A percentile compares a stretch with the other conserved stretches of the same genome.
phyloP scores from a whole-genome alignment of 176 grass and related monocot species.

The Saccharum officinarum region DNA sequence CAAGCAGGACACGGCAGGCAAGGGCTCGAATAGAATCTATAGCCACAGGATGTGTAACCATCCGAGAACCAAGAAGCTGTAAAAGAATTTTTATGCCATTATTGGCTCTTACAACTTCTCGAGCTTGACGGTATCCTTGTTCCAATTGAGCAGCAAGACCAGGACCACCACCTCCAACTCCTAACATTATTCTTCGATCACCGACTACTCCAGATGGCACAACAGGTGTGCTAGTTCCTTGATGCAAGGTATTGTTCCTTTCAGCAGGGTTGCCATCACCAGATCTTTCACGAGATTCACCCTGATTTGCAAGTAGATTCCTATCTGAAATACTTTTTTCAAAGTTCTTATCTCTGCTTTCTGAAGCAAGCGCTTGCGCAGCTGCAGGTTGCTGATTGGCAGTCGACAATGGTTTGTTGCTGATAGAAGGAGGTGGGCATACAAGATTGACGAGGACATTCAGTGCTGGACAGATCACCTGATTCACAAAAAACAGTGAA shows the following conservation, averaged over 20 bases:
- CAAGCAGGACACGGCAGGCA: slow-evolving; percentile 93
- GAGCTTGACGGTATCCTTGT: slow-evolving; percentile 93
- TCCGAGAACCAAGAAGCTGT: slow-evolving; percentile 81
- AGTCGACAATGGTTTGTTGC: slow-evolving; percentile 69
- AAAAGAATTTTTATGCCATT: slow-evolving; percentile 98
- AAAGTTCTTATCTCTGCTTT: slow-evolving; percentile 61
- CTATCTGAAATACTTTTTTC: slow-evolving; percentile 56
- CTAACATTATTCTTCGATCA: slow-evolving; percentile 86
- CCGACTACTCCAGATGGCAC: slow-evolving; percentile 71
- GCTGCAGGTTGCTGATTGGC: slow-evolving; percentile 63
- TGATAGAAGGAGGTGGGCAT: slow-evolving; percentile 95
- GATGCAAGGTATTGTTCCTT: slow-evolving; percentile 37
- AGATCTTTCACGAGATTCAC: slow-evolving; percentile 52
- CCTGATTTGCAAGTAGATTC: slow-evolving; percentile 41
- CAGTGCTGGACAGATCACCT: slow-evolving; percentile 94
- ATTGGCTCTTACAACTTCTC: slow-evolving; percentile 92
- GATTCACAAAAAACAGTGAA: slow-evolving; percentile 23
- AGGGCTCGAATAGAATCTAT: slow-evolving; percentile 91
- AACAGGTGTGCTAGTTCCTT: slow-evolving; percentile 51
- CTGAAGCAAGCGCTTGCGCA: slow-evolving; percentile 50
- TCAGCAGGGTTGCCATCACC: slow-evolving; percentile 41
- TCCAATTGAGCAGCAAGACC: slow-evolving; percentile 99
- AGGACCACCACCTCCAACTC: slow-evolving; percentile 79
- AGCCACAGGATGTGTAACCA: slow-evolving; percentile 87
- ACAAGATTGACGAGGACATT: slow-evolving; percentile 97